These are phyloP conservation scores for Yamadazyma jaroonii DNA, from an alignment of 1,139 yeast genomes.

Conservation along the genomic window DNA sequence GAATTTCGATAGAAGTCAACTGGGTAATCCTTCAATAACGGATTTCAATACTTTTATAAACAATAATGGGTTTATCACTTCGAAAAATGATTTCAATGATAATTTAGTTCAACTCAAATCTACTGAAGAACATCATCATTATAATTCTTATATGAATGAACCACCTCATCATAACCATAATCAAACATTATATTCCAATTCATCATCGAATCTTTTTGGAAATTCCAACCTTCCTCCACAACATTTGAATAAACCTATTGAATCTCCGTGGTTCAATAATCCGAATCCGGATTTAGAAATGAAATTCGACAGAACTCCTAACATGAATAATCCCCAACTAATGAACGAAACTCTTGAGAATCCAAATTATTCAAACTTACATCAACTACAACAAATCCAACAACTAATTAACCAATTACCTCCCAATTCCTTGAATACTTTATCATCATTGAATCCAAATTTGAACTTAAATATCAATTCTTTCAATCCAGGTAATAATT, in stretches of 20 bases:
- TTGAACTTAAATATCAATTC: slow-evolving; percentile 2
- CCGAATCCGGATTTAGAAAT: slow-evolving; percentile 1
- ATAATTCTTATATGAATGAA: slow-evolving; percentile 1
- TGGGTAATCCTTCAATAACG: slow-evolving; percentile 8
- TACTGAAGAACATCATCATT: slow-evolving; percentile 4
- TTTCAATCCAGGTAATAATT: slow-evolving; percentile 1
- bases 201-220: slow-evolving; percentile 7
- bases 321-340: background rate
- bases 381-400: slow-evolving; percentile 5
- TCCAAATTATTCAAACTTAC: background rate
- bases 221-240: slow-evolving; percentile 10
- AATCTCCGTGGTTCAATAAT: slow-evolving; percentile 6
- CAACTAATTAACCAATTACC: slow-evolving; percentile 6
- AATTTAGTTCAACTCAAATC: background rate
- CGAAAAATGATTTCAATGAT: slow-evolving; percentile 5
- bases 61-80: slow-evolving; percentile 22
- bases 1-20: background rate
- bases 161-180: slow-evolving; percentile 12
- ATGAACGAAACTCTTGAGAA: slow-evolving; percentile 2
- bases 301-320: background rate
- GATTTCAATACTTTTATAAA: slow-evolving; percentile 22
- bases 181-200: slow-evolving; percentile 9
- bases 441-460: slow-evolving; percentile 3
- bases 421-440: slow-evolving; percentile 3
- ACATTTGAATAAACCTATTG: slow-evolving; percentile 8